Conservation (phyloP, 495 filamentous ascomycete species). For the Melanomma pulvis-pyrius region DNA sequence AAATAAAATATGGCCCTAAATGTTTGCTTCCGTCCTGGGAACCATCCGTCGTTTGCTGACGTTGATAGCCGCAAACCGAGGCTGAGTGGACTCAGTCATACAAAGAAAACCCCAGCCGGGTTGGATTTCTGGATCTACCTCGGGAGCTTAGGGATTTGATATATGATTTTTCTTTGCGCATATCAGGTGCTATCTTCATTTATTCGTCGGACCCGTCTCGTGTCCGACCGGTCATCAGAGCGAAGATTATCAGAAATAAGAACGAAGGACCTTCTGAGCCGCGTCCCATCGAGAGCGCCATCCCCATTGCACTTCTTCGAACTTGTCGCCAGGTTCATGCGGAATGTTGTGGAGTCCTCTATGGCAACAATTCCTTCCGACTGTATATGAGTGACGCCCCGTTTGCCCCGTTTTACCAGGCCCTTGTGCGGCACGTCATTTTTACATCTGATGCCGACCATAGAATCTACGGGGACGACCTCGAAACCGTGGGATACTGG, state of each 20-base stretch:
- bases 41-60: not conserved
- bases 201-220: slow-evolving; percentile 6
- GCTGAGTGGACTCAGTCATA: slow-evolving; percentile 17
- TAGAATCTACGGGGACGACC: slow-evolving; percentile 10
- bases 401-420: slow-evolving; percentile 11
- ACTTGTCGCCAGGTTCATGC: slow-evolving; percentile 38
- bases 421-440: slow-evolving; percentile 8
- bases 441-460: slow-evolving; percentile 17
- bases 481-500: slow-evolving; percentile 13
- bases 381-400: slow-evolving; percentile 5
- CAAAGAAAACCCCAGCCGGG: not conserved
- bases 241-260: slow-evolving; percentile 11
- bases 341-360: slow-evolving; percentile 40
- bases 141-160: slow-evolving; percentile 19
- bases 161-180: slow-evolving; percentile 9
- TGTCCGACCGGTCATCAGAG: slow-evolving; percentile 1
- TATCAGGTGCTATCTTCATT: slow-evolving; percentile 21
- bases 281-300: not conserved
- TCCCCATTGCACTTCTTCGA: slow-evolving; percentile 27
- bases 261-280: slow-evolving; percentile 15
- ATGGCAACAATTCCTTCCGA: slow-evolving; percentile 39
- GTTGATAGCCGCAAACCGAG: not conserved
- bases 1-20: not conserved
- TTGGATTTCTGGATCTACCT: slow-evolving; percentile 22
- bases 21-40: not conserved